Evolutionary conservation across 2,329 filamentous ascomycete species (phyloP).

Genomic region (Sclerotinia sclerotiorum): DNA sequence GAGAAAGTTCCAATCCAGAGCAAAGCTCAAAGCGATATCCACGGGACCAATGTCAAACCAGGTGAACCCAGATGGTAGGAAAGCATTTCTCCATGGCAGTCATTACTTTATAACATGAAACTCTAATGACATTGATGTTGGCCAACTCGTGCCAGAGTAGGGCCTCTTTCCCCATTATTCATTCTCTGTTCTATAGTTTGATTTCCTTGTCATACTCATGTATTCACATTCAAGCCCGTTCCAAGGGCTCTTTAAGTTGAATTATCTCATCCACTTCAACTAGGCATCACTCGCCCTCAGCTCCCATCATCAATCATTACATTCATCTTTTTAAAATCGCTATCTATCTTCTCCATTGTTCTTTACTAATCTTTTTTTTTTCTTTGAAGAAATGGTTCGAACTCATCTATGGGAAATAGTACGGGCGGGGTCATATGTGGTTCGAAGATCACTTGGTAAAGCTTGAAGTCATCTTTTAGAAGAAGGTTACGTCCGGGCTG

Average conservation of each 20-base stretch:
- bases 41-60: conserved; percentile 78
- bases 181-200: conserved; percentile 33
- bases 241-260: conserved; percentile 74
- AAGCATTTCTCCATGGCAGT: conserved; percentile 68
- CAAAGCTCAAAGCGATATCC: conserved; percentile 77
- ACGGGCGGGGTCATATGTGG: too few relatives aligned
- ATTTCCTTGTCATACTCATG: conserved; percentile 34
- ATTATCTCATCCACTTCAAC: conserved; percentile 49
- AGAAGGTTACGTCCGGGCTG: not conserved
- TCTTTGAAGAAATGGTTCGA: too few relatives aligned
- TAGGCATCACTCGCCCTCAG: too few relatives aligned
- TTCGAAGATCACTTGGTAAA: too few relatives aligned
- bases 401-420: too few relatives aligned
- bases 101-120: conserved; percentile 79
- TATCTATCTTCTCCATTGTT: too few relatives aligned
- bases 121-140: conserved; percentile 71
- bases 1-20: conserved; percentile 48
- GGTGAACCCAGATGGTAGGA: conserved; percentile 77
- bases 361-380: too few relatives aligned
- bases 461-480: not conserved
- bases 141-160: conserved; percentile 50
- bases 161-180: not conserved
- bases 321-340: too few relatives aligned
- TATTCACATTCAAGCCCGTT: conserved; percentile 70
- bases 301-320: too few relatives aligned